Evolutionary conservation across 345 rosid genomes (phyloP), one percentile per base, ranked within the genome.

Genomic region (Rhizophora mangle): DNA sequence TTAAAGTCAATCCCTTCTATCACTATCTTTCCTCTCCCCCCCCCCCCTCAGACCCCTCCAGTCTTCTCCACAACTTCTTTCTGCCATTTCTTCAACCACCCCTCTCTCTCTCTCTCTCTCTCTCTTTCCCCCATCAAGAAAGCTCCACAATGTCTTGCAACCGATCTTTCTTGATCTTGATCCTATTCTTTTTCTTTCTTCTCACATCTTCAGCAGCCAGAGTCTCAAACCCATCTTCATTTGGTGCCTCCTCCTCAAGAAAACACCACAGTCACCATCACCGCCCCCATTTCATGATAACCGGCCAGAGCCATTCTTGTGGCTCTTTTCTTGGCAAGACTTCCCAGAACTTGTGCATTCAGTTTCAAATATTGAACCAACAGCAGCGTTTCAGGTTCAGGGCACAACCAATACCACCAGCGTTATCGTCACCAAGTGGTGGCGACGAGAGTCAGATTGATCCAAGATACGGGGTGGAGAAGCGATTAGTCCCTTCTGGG

Each of bases 401-500:
- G 5, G 68, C 68, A 8, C 69, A 67, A 0, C 65, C 75, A 0
- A 53, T 69, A 3, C 56, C 65, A 0, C 64, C 71, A 6, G 54
- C 53, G 3, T 51, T 60, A 2, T 39, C 69, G 4, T 59, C 67
- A 5, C 80, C 75, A 1, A 64, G 65, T 0, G 31, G 73, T 9
- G 55, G 20, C 20, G 64, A 46, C 11, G 58, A 62, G 11, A 26
- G 9, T 3, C 83, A 80, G 75, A 83, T 83, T 29, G 93, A 86
- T 67, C 84, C 90, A 8, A 80, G 84, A 81, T 88, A 82, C 26
- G 93, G 87, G 4, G 88, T 86, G 30, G 82, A 84, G 76, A 88
- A 86, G 79, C 75, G 90, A 62, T 75, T 88, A 29, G 90, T 84
- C 46, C 93, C 93, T 9, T 86, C 90, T 52, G 90, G 90, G 19